Base-by-base conservation (phyloP, 352 stramenopile species). In the Phytopythium delawarense region DNA sequence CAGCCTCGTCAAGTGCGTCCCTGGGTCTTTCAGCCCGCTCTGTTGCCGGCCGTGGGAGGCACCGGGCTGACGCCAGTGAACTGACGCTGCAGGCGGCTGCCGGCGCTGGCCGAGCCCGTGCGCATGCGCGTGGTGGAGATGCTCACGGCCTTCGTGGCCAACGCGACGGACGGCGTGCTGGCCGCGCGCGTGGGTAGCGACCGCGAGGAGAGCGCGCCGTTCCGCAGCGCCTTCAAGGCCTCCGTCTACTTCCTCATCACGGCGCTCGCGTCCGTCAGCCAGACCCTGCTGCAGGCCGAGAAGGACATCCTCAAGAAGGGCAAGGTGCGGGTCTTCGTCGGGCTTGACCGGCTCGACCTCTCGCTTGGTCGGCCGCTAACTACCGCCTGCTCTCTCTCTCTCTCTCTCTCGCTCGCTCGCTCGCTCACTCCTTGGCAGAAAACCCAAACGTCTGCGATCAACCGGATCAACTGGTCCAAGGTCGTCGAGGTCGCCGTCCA, bases 221-320 rank as follows among this genome's bases (percentile, higher is more conserved):
- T 72, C 65, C 79, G 82, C 18, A 85, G 72, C 56, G 68, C 73
- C 12, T 89, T 91, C 64, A 91, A 89, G 57, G 78, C 76, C 13
- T 75, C 72, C 12, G 75, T 91, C 23, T 91, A 89, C 66, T 87
- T 91, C 61, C 74, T 93, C 21, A 71, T 88, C 57, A 88, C 77
- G 59, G 71, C 81, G 23, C 76, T 88, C 49, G 67, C 71, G 6
- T 73, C 74, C 40, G 60, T 89, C 53, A 87, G 78, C 52, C 76
- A 72, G 20, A 40, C 75, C 32, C 76, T 85, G 54, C 53, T 78
- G 53, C 69, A 89, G 44, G 63, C 73, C 11, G 78, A 88, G 18
- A 89, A 89, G 46, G 75, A 84, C 32, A 71, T 88, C n/a, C 53
- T 90, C n/a, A 79, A 86, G 65, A 84, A 86, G 52, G 73, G 72